These are phyloP conservation scores for Davidsoniella neocaledoniae DNA, from an alignment of 2,329 filamentous ascomycete genomes.

Conservation along the genomic window DNA sequence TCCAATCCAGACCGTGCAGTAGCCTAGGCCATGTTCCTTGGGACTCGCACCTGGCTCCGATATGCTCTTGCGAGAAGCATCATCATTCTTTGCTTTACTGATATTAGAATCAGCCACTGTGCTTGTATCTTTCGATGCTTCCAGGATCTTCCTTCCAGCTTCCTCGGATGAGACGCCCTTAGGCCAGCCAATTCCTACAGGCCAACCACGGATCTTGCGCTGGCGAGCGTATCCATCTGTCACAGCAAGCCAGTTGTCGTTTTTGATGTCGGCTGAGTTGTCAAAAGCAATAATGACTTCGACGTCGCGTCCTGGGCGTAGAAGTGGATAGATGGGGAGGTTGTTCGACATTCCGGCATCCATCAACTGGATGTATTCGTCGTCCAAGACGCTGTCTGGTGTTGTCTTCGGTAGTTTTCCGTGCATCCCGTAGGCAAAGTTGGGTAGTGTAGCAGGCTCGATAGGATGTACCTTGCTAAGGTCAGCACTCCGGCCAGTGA, in stretches of 20 bases:
- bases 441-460: conserved; percentile 78
- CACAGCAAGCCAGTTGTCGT: conserved; percentile 91
- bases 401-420: conserved; percentile 56
- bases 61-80: conserved; percentile 5
- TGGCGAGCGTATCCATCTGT: conserved; percentile 86
- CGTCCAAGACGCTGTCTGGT: conserved; percentile 58
- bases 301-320: conserved; percentile 73
- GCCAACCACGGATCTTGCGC: conserved; percentile 86
- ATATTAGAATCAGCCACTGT: conserved; percentile 50
- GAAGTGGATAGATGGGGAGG: conserved; percentile 81
- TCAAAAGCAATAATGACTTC: conserved; percentile 90
- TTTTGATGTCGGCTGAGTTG: conserved; percentile 79
- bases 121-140: conserved; percentile 47
- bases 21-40: conserved; percentile 46
- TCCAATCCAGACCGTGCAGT: conserved; percentile 93
- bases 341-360: conserved; percentile 99
- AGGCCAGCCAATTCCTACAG: conserved; percentile 87
- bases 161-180: conserved; percentile 21
- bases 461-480: conserved; percentile 88
- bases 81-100: conserved; percentile 29
- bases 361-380: conserved; percentile 67
- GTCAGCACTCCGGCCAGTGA: conserved; percentile 68
- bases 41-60: conserved; percentile 1
- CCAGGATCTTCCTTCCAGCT: conserved; percentile 30
- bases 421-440: conserved; percentile 72